Percentiles rank a stretch among this genome's conserved stretches.
phyloP scores from a whole-genome alignment of 2,329 filamentous ascomycete species.

The Colletotrichum sp. region DNA sequence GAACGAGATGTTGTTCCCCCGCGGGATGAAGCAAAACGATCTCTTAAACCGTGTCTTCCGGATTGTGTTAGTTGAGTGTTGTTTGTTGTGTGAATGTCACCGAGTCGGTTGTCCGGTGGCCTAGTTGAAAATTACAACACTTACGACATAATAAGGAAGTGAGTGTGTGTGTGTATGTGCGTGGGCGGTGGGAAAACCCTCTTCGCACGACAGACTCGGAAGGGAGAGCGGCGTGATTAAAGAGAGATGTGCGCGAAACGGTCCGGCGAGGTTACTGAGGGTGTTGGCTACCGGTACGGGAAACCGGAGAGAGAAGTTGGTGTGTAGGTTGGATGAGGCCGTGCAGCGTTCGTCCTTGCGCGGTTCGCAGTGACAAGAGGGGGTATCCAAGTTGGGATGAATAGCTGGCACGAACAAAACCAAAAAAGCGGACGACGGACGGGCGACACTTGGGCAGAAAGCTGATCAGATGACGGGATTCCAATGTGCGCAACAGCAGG shows the following conservation, averaged over 20 bases:
- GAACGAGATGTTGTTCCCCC: conserved; percentile 31
- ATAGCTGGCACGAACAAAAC: neutral
- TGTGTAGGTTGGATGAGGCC: neutral
- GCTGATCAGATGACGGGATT: conserved; percentile 10
- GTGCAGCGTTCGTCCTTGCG: conserved; percentile 17
- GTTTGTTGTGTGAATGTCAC: conserved; percentile 10
- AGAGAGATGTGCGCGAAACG: conserved; percentile 28
- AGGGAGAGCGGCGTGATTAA: conserved; percentile 51
- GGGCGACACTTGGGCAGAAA: neutral
- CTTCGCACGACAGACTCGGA: conserved; percentile 50
- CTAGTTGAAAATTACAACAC: conserved; percentile 25
- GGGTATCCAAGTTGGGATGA: neutral
- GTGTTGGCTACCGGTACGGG: neutral
- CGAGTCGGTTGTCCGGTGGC: conserved; percentile 18
- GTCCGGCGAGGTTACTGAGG: conserved; percentile 13
- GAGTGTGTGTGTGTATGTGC: conserved; percentile 22
- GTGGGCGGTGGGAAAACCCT: conserved; percentile 35
- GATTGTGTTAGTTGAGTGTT: conserved; percentile 23
- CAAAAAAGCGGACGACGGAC: neutral
- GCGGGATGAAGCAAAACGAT: conserved; percentile 21
- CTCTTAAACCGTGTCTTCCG: conserved; percentile 8
- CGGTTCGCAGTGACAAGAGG: neutral
- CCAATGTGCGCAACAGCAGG: neutral
- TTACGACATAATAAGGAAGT: conserved; percentile 44
- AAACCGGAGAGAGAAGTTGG: neutral